Base-by-base conservation (phyloP, 805 yeast species). In the Suhomyces sp. region DNA sequence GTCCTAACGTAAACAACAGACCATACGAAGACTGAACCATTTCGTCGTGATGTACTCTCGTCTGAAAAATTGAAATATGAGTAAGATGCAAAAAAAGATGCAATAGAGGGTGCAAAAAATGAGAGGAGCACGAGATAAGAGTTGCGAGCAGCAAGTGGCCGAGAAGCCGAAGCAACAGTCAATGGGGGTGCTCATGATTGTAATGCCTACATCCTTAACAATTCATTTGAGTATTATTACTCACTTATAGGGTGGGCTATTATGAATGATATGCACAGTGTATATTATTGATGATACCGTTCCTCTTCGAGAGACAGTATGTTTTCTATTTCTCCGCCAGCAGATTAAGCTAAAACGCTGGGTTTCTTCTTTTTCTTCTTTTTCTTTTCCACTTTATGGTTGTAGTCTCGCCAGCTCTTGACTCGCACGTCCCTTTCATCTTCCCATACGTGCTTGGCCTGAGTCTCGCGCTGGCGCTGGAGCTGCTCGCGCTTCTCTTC, bases 371-470 rank as follows among this genome's bases (percentile, higher is more conserved):
- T 62, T 53, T 66, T 79, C 59, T 68, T 73, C 62, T 75, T 78
- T 65, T 79, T 80, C 61, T 77, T 77, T 27, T 71, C 76, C 13
- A 70, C 63, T 51, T 75, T 75, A 33, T 69, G 65, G 12, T 72
- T 63, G 61, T 78, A 85, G 7, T 60, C 62, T 49, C 89, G 66
- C 91, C 91, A 86, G 59, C 73, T 81, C 6, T 66, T 63, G 5
- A 86, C 88, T 35, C 91, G 65, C 9, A 62, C 63, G 43, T 83
- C 89, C 46, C 89, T 55, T 12, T 75, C 75, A 48, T 77, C 80
- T 57, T 85, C 90, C 91, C 91, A 86, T 37, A 75, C 78, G 57
- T 75, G 62, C 58, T 78, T 76, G 15, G 70, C 56, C 10, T 15
- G 40, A 9, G 21, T 22, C 47, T 73, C 76, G 46, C 76, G 61